A percentile compares a stretch with the other conserved stretches of the same genome.
These are phyloP conservation scores for Cytidiella melzeri DNA, from an alignment of 768 basidiomycete genomes.

Conservation along the genomic window DNA sequence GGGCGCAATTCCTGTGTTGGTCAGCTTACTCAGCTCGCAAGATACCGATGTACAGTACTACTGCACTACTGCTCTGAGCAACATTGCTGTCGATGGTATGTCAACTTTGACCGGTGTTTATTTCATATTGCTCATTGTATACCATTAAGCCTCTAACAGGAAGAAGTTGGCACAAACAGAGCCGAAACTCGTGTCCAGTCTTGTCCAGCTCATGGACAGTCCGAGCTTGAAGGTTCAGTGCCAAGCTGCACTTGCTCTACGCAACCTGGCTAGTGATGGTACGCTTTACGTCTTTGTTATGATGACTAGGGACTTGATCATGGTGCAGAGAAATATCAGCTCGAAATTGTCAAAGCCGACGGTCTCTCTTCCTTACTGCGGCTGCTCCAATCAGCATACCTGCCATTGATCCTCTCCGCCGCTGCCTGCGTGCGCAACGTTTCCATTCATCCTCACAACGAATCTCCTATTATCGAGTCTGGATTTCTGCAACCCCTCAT, in stretches of 20 bases:
- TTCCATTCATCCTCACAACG: slow-evolving; percentile 97
- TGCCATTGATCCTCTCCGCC: slow-evolving; percentile 95
- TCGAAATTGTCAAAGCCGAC: slow-evolving; percentile 96
- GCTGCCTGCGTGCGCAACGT: slow-evolving; percentile 99
- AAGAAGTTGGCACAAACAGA: slow-evolving; percentile 93
- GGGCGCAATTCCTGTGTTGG: slow-evolving; percentile 95
- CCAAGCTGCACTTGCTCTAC: slow-evolving; percentile 91
- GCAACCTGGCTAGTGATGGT: slow-evolving; percentile 98
- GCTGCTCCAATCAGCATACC: slow-evolving; percentile 92
- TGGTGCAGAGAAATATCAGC: slow-evolving; percentile 89
- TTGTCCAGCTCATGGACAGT: slow-evolving; percentile 95
- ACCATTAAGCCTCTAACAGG: slow-evolving; percentile 65
- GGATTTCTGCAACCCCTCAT: slow-evolving; percentile 96
- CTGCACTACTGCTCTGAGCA: slow-evolving; percentile 96
- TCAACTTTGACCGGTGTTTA: slow-evolving; percentile 6
- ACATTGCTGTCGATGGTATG: slow-evolving; percentile 94
- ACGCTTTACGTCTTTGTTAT: slow-evolving; percentile 17
- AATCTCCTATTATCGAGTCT: slow-evolving; percentile 98
- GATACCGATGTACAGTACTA: slow-evolving; percentile 99
- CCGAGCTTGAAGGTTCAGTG: slow-evolving; percentile 98
- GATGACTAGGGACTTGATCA: not conserved
- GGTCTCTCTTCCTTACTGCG: slow-evolving; percentile 89
- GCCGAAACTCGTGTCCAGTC: slow-evolving; percentile 88
- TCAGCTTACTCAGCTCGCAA: slow-evolving; percentile 86
- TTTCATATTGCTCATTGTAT: not conserved